Evolutionary conservation across 257 asterid species (phyloP).

Genomic region (Gentiana macrophylla): DNA sequence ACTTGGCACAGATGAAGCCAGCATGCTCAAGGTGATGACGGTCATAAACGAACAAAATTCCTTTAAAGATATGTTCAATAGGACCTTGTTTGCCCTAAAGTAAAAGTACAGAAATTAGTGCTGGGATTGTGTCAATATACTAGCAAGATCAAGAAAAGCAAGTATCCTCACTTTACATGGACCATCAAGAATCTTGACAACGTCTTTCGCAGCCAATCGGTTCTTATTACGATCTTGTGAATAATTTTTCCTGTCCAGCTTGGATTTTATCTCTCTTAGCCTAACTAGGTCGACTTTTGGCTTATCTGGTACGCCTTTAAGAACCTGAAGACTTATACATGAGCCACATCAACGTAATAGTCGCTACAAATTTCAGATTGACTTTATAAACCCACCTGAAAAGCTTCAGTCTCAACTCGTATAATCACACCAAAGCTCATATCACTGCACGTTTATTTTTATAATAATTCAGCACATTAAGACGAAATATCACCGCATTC

Average conservation of each 20-base stretch:
- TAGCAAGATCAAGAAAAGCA: background rate
- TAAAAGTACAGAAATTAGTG: background rate
- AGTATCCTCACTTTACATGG: constrained; percentile 61
- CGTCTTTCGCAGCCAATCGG: constrained; percentile 73
- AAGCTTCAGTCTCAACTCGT: constrained; percentile 94
- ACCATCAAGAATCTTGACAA: constrained; percentile 83
- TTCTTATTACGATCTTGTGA: constrained; percentile 70
- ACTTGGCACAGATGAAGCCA: constrained; percentile 86
- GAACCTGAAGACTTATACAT: constrained; percentile 44
- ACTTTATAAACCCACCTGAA: constrained; percentile 47
- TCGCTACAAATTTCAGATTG: constrained; percentile 2
- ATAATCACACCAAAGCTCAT: constrained; percentile 88
- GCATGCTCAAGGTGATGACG: constrained; percentile 98
- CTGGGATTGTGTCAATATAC: no score
- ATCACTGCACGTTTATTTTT: constrained; percentile 43
- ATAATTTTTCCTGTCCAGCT: constrained; percentile 59
- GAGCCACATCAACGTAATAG: constrained; percentile 15
- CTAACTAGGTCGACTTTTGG: constrained; percentile 93
- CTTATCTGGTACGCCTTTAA: constrained; percentile 87
- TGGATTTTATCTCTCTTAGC: constrained; percentile 77
- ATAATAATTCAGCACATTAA: no score
- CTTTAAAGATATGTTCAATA: constrained; percentile 75
- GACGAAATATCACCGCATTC: background rate
- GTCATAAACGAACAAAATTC: constrained; percentile 70
- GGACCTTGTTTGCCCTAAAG: constrained; percentile 90